These are phyloP conservation scores for Fusarium gaditjirri DNA, from an alignment of 2,329 filamentous ascomycete genomes.

Conservation along the genomic window DNA sequence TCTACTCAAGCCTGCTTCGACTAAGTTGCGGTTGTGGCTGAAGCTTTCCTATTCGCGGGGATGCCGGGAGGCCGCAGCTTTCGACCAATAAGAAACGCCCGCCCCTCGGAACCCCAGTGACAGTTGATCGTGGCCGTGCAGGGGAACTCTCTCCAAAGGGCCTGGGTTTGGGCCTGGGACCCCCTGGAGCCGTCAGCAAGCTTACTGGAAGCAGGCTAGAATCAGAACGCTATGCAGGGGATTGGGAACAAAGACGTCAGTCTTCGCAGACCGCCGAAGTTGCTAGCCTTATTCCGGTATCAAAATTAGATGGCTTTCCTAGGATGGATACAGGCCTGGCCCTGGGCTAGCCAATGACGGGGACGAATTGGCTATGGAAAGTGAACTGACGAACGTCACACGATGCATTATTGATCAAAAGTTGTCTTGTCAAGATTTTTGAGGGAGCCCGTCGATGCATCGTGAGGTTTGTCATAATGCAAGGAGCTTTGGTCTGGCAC, in stretches of 20 bases:
- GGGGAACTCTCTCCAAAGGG: not conserved
- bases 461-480: not conserved
- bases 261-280: constrained; percentile 20
- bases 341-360: not conserved
- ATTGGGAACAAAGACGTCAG: constrained; percentile 11
- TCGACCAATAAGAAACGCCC: constrained; percentile 28
- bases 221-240: constrained; percentile 9
- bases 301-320: constrained; percentile 26
- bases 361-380: not conserved
- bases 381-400: not conserved
- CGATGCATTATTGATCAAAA: not conserved
- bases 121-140: constrained; percentile 38
- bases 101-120: not conserved
- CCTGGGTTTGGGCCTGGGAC: not conserved
- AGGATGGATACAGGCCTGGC: not conserved
- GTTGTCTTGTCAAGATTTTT: not conserved
- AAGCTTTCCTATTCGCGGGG: constrained; percentile 39
- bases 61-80: constrained; percentile 42
- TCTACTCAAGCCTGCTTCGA: constrained; percentile 29
- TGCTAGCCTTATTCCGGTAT: constrained; percentile 25
- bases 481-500: not conserved
- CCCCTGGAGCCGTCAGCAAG: constrained; percentile 29
- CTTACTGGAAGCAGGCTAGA: constrained; percentile 37
- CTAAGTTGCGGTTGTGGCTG: constrained; percentile 39
- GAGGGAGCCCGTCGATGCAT: constrained; percentile 10